Evolutionary conservation across 2,329 filamentous ascomycete species (phyloP).

Genomic region (Nemania sp.): DNA sequence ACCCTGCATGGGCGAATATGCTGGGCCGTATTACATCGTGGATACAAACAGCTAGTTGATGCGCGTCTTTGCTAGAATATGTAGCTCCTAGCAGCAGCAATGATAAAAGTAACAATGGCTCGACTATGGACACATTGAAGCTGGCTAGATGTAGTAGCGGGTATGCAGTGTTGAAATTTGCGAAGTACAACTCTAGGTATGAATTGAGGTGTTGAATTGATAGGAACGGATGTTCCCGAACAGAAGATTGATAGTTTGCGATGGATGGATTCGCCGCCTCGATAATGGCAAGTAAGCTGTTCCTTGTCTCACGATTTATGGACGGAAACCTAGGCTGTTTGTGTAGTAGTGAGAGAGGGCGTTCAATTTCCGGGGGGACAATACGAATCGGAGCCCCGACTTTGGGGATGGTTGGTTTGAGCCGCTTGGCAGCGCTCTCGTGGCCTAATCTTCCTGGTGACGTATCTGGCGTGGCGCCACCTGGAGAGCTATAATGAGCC

Average conservation of each 20-base stretch:
- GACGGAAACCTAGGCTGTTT: constrained; percentile 10
- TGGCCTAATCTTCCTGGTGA: neutral
- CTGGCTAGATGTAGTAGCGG: constrained; percentile 70
- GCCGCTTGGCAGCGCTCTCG: constrained; percentile 3
- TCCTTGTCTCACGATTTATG: constrained; percentile 6
- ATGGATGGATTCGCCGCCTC: constrained; percentile 61
- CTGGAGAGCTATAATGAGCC: neutral
- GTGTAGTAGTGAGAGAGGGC: constrained; percentile 15
- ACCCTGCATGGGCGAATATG: constrained; percentile 68
- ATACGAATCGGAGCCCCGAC: neutral
- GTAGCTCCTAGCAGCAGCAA: constrained; percentile 71
- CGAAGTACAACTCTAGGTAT: constrained; percentile 71
- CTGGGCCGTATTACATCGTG: constrained; percentile 70
- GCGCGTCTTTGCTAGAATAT: constrained; percentile 68
- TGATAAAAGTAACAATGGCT: constrained; percentile 66
- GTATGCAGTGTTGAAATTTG: constrained; percentile 70
- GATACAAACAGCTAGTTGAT: constrained; percentile 71
- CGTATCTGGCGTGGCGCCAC: neutral
- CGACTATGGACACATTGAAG: constrained; percentile 62
- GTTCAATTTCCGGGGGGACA: constrained; percentile 14
- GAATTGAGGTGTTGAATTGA: constrained; percentile 63
- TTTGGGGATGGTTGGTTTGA: neutral
- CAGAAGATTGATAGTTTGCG: constrained; percentile 60
- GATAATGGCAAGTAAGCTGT: constrained; percentile 52
- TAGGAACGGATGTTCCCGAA: constrained; percentile 63